These are phyloP conservation scores for Malassezia furfur DNA, from an alignment of 1,284 basidiomycete genomes.

Conservation along the genomic window DNA sequence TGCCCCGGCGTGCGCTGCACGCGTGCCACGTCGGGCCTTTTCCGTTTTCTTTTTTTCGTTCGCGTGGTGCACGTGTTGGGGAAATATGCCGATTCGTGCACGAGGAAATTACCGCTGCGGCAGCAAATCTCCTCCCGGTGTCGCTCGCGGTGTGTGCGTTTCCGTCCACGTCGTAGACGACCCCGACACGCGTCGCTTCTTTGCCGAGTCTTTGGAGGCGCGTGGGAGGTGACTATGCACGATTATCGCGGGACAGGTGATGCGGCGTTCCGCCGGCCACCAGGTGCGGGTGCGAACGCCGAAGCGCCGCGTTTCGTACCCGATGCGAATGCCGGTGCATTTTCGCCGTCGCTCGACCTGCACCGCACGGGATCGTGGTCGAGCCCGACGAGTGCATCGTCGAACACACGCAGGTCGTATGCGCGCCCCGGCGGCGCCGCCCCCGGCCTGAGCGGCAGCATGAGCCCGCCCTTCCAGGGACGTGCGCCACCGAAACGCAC, in stretches of 20 bases:
- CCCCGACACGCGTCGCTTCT: too few species aligned
- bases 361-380: slow-evolving; percentile 5
- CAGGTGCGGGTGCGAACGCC: background rate
- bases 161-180: too few species aligned
- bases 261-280: background rate
- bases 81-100: too few species aligned
- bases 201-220: background rate
- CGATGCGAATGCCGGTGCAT: background rate
- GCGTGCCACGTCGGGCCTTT: too few species aligned
- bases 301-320: background rate
- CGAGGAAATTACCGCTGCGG: too few species aligned
- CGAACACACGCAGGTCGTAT: background rate
- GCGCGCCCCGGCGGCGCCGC: background rate
- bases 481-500: slow-evolving; percentile 12
- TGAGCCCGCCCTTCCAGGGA: background rate
- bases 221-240: background rate
- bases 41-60: too few species aligned
- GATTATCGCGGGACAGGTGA: background rate
- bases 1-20: too few species aligned
- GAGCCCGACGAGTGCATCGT: background rate
- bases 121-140: too few species aligned
- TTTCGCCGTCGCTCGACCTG: background rate
- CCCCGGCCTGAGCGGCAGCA: too few species aligned
- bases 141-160: too few species aligned
- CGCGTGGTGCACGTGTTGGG: too few species aligned